Evolutionary conservation across 768 basidiomycete species (phyloP), one percentile per base, ranked within the genome.

Genomic region (Tulasnella sp.): DNA sequence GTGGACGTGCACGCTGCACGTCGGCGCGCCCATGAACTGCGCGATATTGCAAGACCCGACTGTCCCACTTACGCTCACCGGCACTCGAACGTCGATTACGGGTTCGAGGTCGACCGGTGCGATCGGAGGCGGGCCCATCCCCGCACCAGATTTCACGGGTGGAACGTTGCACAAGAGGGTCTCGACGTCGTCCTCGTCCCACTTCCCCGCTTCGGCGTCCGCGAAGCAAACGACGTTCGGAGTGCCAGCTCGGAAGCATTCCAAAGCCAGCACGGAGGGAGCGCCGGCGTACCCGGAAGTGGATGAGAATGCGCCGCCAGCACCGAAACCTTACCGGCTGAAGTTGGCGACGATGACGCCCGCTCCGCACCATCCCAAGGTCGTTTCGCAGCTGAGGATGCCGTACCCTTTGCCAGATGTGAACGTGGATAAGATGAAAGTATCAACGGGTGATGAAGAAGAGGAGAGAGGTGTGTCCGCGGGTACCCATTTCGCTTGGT

Each of bases 341-440:
- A 93, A 94, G 84, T 91, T 97, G 16, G 97, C 92, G 24, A 96
- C 94, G 44, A 89, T 98, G 46, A 92, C 92, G 18, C 97, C 97
- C 34, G 96, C 96, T 11, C 97, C 96, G 34, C 96, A 99, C 85
- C 97, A 99, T 86, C 97, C 97, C 12, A 96, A 97, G 85, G 93
- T 98, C 31, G 93, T 99, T 64, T 93, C 92, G 50, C 91, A 96
- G 87, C 89, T 98, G 83, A 96, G 96, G 85, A 91, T 97, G 77
- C 96, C 97, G 37, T 96, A 93, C 86, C 93, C 95, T 0, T 89
- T 98, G 1, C 93, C 95, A 0, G 93, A 96, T 80, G 88, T 98
- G 28, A 91, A 93, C 82, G 80, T 75, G 54, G 81, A 73, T 40
- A 78, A 50, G 48, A 37, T 76, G 73, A 74, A 41, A 74, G 41